These are phyloP conservation scores for Serendipita sp. DNA, from an alignment of 768 basidiomycete species.

Conservation along the genomic window DNA sequence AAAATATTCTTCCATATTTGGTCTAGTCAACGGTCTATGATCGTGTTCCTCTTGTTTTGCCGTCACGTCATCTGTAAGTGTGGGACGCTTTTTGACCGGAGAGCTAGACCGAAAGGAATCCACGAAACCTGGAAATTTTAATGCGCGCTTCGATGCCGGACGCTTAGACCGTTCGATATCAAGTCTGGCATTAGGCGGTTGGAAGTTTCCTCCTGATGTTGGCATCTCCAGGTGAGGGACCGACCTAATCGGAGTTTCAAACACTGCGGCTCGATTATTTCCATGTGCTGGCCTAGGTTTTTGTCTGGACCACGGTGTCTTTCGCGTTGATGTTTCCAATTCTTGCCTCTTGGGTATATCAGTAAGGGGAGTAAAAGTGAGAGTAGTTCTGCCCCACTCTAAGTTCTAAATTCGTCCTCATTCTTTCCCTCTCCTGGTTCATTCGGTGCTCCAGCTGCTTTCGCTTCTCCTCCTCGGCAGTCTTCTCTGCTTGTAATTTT, in stretches of 20 bases:
- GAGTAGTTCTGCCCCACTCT: conserved; percentile 29
- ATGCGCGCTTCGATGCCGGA: background rate
- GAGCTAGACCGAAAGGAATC: background rate
- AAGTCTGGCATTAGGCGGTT: conserved; percentile 18
- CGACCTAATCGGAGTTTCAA: conserved; percentile 3
- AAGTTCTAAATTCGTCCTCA: conserved; percentile 54
- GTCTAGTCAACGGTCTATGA: background rate
- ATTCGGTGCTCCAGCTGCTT: conserved; percentile 40
- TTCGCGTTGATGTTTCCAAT: conserved; percentile 28
- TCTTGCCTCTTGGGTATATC: conserved; percentile 7
- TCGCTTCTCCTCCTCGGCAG: conserved; percentile 43
- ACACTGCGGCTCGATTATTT: background rate
- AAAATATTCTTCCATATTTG: background rate
- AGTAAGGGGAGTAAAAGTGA: background rate
- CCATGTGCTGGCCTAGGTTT: conserved; percentile 23
- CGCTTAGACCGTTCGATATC: background rate
- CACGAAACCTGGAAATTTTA: background rate
- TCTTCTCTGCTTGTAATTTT: conserved; percentile 42
- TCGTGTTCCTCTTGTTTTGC: background rate
- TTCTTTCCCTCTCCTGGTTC: conserved; percentile 51
- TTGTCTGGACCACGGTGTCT: conserved; percentile 26
- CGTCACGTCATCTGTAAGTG: background rate
- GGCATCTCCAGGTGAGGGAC: conserved; percentile 12
- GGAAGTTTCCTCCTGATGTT: conserved; percentile 16
- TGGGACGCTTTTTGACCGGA: background rate